Evolutionary conservation across 805 yeast genomes (phyloP), one percentile per base, ranked within the genome.

Genomic region (Wickerhamomyces kurtzmanii): DNA sequence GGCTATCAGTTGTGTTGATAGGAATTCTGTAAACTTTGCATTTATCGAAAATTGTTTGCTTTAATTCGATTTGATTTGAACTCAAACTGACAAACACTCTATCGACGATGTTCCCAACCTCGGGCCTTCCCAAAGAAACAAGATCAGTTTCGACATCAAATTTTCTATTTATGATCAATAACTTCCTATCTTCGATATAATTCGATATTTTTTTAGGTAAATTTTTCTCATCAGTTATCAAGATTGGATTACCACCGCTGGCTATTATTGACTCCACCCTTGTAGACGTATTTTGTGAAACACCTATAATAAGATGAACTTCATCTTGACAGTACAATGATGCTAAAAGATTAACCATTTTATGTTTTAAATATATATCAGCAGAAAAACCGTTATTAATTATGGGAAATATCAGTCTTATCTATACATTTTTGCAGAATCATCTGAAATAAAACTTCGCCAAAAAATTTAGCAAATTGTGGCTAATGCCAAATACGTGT

Each of bases 11-110:
- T 1, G 82, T 78, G 46, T 85, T 86, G 25, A 89, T 63, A 0
- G 96, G 96, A 4, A 87, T 81, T 44, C 96, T 65, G 28, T 71
- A 55, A 29, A 62, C 53, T 24, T 51, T 52, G 53, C 96, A 84
- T 21, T 45, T 57, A 1, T 56, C 41, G 36, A 51, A 74, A 9
- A 84, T 64, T 3, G 43, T 36, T 15, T 47, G 37, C 25, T 68
- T 68, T 26, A 59, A 29, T 3, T 32, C 41, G 9, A 36, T 27
- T 29, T 51, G 36, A 8, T 50, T 40, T 10, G 45, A 31, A 1
- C 65, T 53, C 4, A 72, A 44, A 11, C 71, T 63, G 3, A 85
- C 77, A 51, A 81, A 86, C 2, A 83, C 87, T 32, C 73, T 59
- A 49, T 87, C 96, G 5, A 84, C 84, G 3, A 83, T 59, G 17